A percentile compares a stretch with the other conserved stretches of the same genome.
Evolutionary conservation across 2,329 filamentous ascomycete species (phyloP).

Genomic region (Lomentospora prolificans): DNA sequence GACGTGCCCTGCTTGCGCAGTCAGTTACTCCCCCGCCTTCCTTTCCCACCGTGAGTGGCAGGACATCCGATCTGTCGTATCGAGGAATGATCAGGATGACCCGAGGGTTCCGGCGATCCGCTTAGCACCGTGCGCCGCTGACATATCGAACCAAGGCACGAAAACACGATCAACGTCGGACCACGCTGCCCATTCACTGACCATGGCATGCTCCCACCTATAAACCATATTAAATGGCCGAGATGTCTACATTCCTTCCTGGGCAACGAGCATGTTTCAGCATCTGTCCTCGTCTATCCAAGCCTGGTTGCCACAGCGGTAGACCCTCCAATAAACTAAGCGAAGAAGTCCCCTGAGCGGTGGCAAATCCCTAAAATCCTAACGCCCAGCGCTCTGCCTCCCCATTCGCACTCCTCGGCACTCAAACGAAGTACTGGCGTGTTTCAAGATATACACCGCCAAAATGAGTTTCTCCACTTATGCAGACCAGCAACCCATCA

Average conservation of each 20-base stretch:
- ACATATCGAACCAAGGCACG: not conserved
- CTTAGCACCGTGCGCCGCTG: not conserved
- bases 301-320: not conserved
- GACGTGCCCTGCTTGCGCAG: not conserved
- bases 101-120: not conserved
- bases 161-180: not conserved
- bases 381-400: not conserved
- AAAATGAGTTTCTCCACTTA: not conserved
- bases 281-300: not conserved
- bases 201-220: not conserved
- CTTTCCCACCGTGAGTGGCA: not conserved
- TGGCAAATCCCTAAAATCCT: not conserved
- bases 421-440: not conserved
- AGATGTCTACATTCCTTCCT: not conserved
- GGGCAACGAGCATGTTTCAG: not conserved
- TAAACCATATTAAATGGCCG: not conserved
- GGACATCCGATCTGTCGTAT: not conserved
- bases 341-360: not conserved
- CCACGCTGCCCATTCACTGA: not conserved
- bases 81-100: not conserved
- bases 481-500: not conserved
- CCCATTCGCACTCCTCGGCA: not conserved
- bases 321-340: not conserved
- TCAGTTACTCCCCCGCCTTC: not conserved
- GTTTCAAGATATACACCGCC: not conserved